phyloP scores from a whole-genome alignment of 257 asterid species.

The Fraxinus americana region DNA sequence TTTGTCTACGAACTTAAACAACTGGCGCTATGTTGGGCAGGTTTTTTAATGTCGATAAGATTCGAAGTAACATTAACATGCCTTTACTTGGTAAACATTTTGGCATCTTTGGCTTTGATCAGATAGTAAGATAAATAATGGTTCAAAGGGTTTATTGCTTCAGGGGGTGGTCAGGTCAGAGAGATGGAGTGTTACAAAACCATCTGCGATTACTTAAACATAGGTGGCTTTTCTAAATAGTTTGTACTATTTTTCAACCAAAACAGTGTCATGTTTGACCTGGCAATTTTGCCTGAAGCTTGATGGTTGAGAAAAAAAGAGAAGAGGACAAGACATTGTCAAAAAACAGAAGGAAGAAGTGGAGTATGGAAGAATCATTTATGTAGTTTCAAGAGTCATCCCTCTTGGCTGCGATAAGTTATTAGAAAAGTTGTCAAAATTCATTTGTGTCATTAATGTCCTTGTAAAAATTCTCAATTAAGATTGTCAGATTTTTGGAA shows the following conservation, averaged over 20 bases:
- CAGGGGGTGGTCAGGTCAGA: neutral
- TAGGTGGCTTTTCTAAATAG: neutral
- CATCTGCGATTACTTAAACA: neutral
- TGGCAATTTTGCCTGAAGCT: neutral
- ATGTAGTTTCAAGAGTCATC: neutral
- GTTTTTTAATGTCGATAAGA: neutral
- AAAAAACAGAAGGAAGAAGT: neutral
- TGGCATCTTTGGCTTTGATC: slow-evolving; percentile 11
- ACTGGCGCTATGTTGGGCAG: slow-evolving; percentile 2
- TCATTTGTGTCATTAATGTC: neutral
- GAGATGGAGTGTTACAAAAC: neutral
- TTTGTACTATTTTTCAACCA: neutral
- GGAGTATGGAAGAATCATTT: neutral
- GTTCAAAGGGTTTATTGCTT: neutral
- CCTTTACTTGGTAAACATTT: neutral
- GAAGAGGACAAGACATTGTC: neutral
- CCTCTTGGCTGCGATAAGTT: neutral
- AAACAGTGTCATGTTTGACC: neutral
- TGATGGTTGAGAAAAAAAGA: neutral
- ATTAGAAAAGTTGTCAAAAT: neutral
- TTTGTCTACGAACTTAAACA: neutral
- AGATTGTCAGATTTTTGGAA: neutral
- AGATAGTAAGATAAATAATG: neutral
- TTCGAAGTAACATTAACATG: slow-evolving; percentile 2
- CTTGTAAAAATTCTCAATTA: neutral